A percentile compares a stretch with the other conserved stretches of the same genome.
These are phyloP conservation scores for Obba rivulosa DNA, from an alignment of 768 basidiomycete species.

Conservation along the genomic window DNA sequence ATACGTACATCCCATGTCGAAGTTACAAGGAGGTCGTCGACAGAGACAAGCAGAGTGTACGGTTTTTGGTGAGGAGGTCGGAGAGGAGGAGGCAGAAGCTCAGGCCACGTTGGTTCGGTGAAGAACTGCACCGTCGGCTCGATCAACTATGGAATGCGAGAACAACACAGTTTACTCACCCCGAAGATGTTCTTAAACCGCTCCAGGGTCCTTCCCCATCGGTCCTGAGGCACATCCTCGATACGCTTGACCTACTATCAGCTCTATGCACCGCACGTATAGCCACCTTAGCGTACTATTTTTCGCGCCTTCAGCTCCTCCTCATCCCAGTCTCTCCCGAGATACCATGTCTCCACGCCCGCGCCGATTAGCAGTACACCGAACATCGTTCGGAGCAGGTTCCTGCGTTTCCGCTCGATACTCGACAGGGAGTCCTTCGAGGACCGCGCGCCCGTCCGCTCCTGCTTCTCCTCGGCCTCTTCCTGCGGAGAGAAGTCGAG, in stretches of 20 bases:
- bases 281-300: conserved; percentile 38
- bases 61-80: conserved; percentile 82
- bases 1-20: conserved; percentile 94
- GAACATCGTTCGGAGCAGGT: conserved; percentile 50
- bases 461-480: conserved; percentile 36
- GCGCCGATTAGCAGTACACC: conserved; percentile 51
- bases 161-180: conserved; percentile 35
- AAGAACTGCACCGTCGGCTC: conserved; percentile 56
- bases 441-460: conserved; percentile 71
- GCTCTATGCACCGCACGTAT: conserved; percentile 2
- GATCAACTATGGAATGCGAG: background rate
- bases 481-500: conserved; percentile 21
- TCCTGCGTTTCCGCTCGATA: conserved; percentile 65
- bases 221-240: conserved; percentile 54
- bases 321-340: conserved; percentile 76
- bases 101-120: conserved; percentile 89
- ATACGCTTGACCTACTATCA: conserved; percentile 34
- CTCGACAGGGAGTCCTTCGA: conserved; percentile 75
- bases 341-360: conserved; percentile 51
- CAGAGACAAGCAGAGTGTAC: conserved; percentile 84
- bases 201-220: conserved; percentile 59
- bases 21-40: conserved; percentile 88
- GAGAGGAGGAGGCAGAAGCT: conserved; percentile 83
- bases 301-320: conserved; percentile 64
- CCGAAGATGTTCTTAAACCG: conserved; percentile 65